Percentiles rank a stretch among this genome's conserved stretches.
These are phyloP conservation scores for Alectoria sarmentosa DNA, from an alignment of 495 filamentous ascomycete genomes.

Conservation along the genomic window DNA sequence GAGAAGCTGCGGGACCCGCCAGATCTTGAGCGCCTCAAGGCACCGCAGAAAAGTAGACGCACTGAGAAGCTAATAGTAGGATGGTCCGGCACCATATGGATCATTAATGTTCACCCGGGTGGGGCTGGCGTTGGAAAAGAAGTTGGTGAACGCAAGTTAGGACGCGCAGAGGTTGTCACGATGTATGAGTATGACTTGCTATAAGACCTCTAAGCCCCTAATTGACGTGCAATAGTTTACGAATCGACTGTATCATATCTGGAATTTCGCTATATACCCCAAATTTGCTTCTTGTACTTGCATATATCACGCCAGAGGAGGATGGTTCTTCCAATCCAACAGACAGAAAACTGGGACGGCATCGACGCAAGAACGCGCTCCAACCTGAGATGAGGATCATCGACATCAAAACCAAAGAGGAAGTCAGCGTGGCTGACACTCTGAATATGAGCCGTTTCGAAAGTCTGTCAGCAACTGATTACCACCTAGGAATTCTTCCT, in stretches of 20 bases:
- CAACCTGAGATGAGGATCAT: constrained; percentile 88
- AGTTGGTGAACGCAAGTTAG: constrained; percentile 62
- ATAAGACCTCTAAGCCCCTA: not conserved
- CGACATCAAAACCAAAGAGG: constrained; percentile 71
- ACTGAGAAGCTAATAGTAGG: constrained; percentile 83
- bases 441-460: constrained; percentile 79
- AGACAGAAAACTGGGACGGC: constrained; percentile 51
- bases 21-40: constrained; percentile 25
- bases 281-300: constrained; percentile 80
- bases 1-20: constrained; percentile 32
- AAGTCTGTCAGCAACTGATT: constrained; percentile 79
- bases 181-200: constrained; percentile 55
- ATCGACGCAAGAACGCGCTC: constrained; percentile 63
- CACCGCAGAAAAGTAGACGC: constrained; percentile 27
- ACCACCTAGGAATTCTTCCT: constrained; percentile 79
- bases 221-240: constrained; percentile 50
- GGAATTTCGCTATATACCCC: constrained; percentile 96
- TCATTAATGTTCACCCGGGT: constrained; percentile 85
- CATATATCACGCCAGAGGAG: constrained; percentile 68
- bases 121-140: constrained; percentile 58
- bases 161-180: constrained; percentile 80
- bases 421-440: constrained; percentile 70
- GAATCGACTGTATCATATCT: constrained; percentile 94
- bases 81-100: constrained; percentile 94
- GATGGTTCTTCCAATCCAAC: constrained; percentile 44